A percentile compares a stretch with the other conserved stretches of the same genome.
Conservation (phyloP, 2,329 filamentous ascomycete species). For the Pseudogymnoascus destructans region DNA sequence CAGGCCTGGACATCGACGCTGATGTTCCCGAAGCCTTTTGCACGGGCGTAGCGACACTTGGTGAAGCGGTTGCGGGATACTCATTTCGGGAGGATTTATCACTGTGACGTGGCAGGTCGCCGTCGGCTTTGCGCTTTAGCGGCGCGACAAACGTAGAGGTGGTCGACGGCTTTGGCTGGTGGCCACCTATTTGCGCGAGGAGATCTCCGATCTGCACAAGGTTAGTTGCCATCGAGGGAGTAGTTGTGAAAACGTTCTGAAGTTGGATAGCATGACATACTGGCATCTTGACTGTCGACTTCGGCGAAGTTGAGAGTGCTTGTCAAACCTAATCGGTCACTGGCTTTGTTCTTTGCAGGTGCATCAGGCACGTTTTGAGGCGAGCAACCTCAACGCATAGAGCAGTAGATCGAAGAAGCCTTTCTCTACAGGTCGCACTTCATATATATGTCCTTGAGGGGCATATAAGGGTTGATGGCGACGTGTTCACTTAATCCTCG, state of each 20-base stretch:
- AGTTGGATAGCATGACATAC: not conserved
- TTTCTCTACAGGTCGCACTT: not conserved
- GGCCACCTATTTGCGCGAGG: slow-evolving; percentile 48
- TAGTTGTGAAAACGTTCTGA: not conserved
- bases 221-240: slow-evolving; percentile 16
- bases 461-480: not conserved
- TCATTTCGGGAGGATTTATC: slow-evolving; percentile 32
- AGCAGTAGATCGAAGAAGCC: not conserved
- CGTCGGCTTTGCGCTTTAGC: slow-evolving; percentile 45
- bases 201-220: slow-evolving; percentile 39
- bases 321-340: slow-evolving; percentile 7
- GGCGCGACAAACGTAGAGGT: slow-evolving; percentile 23
- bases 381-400: not conserved
- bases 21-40: slow-evolving; percentile 17
- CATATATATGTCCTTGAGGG: slow-evolving; percentile 1
- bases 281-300: slow-evolving; percentile 7
- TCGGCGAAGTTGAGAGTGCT: not conserved
- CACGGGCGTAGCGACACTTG: slow-evolving; percentile 16
- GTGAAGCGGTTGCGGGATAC: slow-evolving; percentile 18
- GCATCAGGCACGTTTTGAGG: slow-evolving; percentile 5
- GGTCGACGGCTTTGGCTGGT: slow-evolving; percentile 28
- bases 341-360: slow-evolving; percentile 8
- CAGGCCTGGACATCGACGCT: slow-evolving; percentile 22
- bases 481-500: slow-evolving; percentile 5
- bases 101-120: slow-evolving; percentile 32